A percentile compares a stretch with the other conserved stretches of the same genome.
Evolutionary conservation across 2,329 filamentous ascomycete species (phyloP).

Genomic region (Westerdykella sp.): DNA sequence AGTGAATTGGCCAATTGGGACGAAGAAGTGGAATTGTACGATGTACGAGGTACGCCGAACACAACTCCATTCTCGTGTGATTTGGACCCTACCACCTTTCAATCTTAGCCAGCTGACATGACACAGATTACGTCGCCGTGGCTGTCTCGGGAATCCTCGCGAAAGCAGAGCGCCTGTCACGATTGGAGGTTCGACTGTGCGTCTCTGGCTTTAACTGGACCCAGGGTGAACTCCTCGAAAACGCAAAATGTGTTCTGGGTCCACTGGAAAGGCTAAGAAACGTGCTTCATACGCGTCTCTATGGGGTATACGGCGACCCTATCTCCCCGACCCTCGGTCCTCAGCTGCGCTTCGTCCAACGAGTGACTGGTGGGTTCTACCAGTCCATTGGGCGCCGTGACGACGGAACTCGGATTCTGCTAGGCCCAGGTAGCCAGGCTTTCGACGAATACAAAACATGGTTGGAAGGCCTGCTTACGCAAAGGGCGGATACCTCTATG

Average conservation of each 20-base stretch:
- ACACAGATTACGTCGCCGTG: slow-evolving; percentile 25
- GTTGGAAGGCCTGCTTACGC: slow-evolving; percentile 18
- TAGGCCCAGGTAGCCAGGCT: slow-evolving; percentile 9
- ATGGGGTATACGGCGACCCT: slow-evolving; percentile 18
- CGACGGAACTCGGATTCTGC: slow-evolving; percentile 3
- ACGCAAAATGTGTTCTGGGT: slow-evolving; percentile 20
- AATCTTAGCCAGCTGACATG: not conserved
- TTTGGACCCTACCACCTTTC: not conserved
- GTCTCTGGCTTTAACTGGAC: slow-evolving; percentile 22
- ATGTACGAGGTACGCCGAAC: slow-evolving; percentile 21
- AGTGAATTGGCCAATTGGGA: slow-evolving; percentile 15
- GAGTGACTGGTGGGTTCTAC: slow-evolving; percentile 1
- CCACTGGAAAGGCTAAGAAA: slow-evolving; percentile 29
- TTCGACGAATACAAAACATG: slow-evolving; percentile 19
- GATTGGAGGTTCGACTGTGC: slow-evolving; percentile 25
- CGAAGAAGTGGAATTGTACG: slow-evolving; percentile 34
- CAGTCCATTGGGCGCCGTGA: not conserved
- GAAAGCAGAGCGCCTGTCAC: slow-evolving; percentile 23
- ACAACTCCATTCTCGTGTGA: not conserved
- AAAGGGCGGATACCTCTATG: slow-evolving; percentile 4
- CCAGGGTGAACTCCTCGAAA: slow-evolving; percentile 15
- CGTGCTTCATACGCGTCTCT: slow-evolving; percentile 21
- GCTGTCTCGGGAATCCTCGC: slow-evolving; percentile 27
- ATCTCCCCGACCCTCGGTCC: slow-evolving; percentile 10
- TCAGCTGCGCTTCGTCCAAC: slow-evolving; percentile 7